Conservation (phyloP, 2,329 filamentous ascomycete genomes). For the Chaetomiaceae sp. region DNA sequence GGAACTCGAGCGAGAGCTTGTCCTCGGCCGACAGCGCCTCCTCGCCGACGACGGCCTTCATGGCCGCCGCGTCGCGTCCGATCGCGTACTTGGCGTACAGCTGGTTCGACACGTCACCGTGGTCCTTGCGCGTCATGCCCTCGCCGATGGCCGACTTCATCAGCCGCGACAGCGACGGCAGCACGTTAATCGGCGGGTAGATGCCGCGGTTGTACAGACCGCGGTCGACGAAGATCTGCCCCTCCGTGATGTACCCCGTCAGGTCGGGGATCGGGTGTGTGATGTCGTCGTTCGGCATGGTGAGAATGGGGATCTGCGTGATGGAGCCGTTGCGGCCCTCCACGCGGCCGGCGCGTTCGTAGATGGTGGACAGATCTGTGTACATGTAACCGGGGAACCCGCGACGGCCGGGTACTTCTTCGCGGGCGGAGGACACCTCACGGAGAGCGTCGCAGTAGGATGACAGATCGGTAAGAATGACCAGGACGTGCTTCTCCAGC, state of each 20-base stretch:
- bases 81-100: conserved; percentile 99
- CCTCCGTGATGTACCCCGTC: conserved; percentile 98
- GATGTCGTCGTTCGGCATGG: conserved; percentile 99
- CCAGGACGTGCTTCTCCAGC: conserved; percentile 98
- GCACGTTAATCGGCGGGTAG: conserved; percentile 97
- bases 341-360: conserved; percentile 97
- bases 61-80: conserved; percentile 92
- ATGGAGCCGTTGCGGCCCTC: conserved; percentile 96
- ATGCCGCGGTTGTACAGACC: conserved; percentile 92
- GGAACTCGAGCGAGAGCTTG: conserved; percentile 96
- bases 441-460: conserved; percentile 98
- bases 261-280: conserved; percentile 98
- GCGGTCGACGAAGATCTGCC: conserved; percentile 96
- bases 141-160: conserved; percentile 99
- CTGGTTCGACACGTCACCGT: conserved; percentile 98
- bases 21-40: conserved; percentile 93
- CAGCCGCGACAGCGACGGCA: conserved; percentile 94
- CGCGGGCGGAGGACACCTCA: conserved; percentile 94
- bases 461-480: conserved; percentile 96
- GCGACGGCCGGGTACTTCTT: conserved; percentile 98
- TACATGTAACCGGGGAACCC: conserved; percentile 99
- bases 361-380: conserved; percentile 99
- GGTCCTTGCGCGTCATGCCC: conserved; percentile 91
- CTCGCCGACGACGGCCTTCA: conserved; percentile 99
- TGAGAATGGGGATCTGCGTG: conserved; percentile 97